Conservation (phyloP, 306 rosid genomes). For the Ormosia emarginata region DNA sequence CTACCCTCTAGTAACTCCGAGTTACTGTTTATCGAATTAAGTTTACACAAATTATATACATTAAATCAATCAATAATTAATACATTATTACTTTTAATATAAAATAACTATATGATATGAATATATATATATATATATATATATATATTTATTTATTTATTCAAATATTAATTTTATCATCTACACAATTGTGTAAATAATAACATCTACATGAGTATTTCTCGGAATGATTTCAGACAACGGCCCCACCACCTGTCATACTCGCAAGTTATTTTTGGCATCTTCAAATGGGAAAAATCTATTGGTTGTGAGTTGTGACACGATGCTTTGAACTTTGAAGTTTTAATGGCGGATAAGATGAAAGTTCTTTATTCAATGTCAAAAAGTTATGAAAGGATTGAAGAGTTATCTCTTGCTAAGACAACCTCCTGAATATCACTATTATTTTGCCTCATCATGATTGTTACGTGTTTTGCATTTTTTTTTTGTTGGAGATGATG, state of each 20-base stretch:
- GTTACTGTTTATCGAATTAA: too few species aligned
- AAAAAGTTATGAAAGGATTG: conserved; percentile 16
- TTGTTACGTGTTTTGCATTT: background rate
- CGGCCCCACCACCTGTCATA: background rate
- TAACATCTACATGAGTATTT: too few species aligned
- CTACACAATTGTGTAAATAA: too few species aligned
- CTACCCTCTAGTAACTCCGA: too few species aligned
- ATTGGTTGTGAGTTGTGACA: background rate
- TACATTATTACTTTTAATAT: too few species aligned
- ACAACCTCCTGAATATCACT: conserved; percentile 5
- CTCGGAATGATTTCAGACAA: background rate
- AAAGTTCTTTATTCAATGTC: background rate
- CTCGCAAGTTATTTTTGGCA: background rate
- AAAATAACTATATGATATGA: too few species aligned
- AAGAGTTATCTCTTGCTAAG: conserved; percentile 11
- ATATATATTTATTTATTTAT: too few species aligned
- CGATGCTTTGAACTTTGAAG: conserved; percentile 18
- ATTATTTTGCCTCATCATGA: background rate
- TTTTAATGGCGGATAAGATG: background rate
- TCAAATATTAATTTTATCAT: too few species aligned
- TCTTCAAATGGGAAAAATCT: conserved; percentile 6
- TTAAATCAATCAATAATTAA: too few species aligned
- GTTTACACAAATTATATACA: too few species aligned
- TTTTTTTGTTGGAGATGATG: background rate
- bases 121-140: too few species aligned